phyloP scores from a whole-genome alignment of 1,284 basidiomycete genomes.

The Fereydounia khargensis region DNA sequence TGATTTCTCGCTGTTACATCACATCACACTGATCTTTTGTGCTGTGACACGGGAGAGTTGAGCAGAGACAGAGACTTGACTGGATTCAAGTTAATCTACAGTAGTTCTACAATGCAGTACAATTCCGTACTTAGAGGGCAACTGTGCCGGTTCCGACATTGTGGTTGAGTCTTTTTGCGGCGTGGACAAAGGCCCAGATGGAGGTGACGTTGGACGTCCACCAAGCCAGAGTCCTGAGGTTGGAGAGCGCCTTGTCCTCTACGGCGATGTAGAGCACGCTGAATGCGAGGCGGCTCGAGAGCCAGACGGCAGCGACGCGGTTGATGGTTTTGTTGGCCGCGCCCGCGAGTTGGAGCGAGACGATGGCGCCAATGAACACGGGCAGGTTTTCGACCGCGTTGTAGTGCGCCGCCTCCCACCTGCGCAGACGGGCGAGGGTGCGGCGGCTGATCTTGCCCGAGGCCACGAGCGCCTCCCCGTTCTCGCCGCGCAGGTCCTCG shows the following conservation, averaged over 20 bases:
- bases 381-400: conserved; percentile 29
- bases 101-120: too few relatives aligned
- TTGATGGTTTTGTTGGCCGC: conserved; percentile 27
- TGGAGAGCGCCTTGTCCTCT: conserved; percentile 6
- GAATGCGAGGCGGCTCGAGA: conserved; percentile 19
- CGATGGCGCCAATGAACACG: conserved; percentile 25
- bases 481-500: conserved; percentile 13
- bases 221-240: conserved; percentile 19
- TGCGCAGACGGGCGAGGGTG: conserved; percentile 23
- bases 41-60: too few relatives aligned
- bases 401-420: conserved; percentile 39
- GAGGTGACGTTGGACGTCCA: conserved; percentile 30
- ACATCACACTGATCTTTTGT: too few relatives aligned
- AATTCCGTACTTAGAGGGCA: too few relatives aligned
- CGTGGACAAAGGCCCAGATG: conserved; percentile 24
- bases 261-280: conserved; percentile 19
- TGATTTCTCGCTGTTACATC: too few relatives aligned
- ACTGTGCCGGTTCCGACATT: conserved; percentile 14
- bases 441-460: conserved; percentile 23
- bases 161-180: conserved; percentile 28
- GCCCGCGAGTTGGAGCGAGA: conserved; percentile 30
- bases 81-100: too few relatives aligned
- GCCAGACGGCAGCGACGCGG: conserved; percentile 23
- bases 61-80: too few relatives aligned
- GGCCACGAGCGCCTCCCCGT: conserved; percentile 27